Conservation (phyloP, 345 rosid species). For the Sonneratia caseolaris region DNA sequence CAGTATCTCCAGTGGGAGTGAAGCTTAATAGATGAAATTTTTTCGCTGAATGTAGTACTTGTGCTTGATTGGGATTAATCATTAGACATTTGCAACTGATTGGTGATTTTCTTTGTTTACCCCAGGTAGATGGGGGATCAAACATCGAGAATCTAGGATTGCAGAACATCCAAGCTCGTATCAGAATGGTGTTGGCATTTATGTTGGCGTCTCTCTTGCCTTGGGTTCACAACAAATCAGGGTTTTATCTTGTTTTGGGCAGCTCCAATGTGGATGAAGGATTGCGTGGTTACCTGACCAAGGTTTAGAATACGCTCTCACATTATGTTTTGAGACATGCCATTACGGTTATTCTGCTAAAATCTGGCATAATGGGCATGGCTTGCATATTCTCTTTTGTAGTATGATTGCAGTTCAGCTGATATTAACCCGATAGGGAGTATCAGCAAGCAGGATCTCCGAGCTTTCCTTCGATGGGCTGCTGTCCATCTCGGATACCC, state of each 20-base stretch:
- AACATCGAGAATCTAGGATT: slow-evolving; percentile 76
- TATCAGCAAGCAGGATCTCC: slow-evolving; percentile 80
- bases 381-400: slow-evolving; percentile 16
- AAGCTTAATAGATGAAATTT: too few species aligned
- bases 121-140: slow-evolving; percentile 87
- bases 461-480: slow-evolving; percentile 82
- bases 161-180: slow-evolving; percentile 92
- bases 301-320: slow-evolving; percentile 37
- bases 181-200: slow-evolving; percentile 91
- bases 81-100: background rate
- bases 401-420: slow-evolving; percentile 96
- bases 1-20: too few species aligned
- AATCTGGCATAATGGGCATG: background rate
- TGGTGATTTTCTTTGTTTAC: background rate
- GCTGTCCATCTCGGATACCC: slow-evolving; percentile 73
- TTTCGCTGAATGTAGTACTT: background rate
- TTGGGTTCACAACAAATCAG: slow-evolving; percentile 86
- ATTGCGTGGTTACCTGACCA: slow-evolving; percentile 86
- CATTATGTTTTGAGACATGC: background rate
- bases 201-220: slow-evolving; percentile 91
- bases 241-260: slow-evolving; percentile 90
- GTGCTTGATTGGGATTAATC: background rate
- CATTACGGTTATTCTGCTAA: background rate
- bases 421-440: slow-evolving; percentile 98
- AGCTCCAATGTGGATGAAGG: slow-evolving; percentile 96